These are phyloP conservation scores for Boletellus emodensis DNA, from an alignment of 768 basidiomycete species.

Conservation along the genomic window DNA sequence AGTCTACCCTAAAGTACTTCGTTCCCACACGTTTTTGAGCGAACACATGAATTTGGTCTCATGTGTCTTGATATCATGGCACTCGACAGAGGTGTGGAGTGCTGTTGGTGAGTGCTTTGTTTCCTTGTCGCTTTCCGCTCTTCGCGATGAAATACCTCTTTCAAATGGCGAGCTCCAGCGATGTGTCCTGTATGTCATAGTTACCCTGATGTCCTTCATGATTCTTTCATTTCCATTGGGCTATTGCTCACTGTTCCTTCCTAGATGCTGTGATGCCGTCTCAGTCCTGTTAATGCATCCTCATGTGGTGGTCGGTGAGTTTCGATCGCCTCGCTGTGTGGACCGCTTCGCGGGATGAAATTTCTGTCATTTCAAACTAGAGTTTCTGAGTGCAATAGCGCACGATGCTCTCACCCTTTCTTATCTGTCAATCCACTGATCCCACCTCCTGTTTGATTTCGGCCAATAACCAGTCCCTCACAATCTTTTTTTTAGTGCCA, in stretches of 20 bases:
- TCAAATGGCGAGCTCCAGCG: conserved; percentile 47
- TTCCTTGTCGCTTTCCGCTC: background rate
- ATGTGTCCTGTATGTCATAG: conserved; percentile 78
- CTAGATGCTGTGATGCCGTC: background rate
- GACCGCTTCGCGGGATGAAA: conserved; percentile 46
- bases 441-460: conserved; percentile 1
- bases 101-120: conserved; percentile 6
- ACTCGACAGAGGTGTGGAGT: background rate
- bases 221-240: background rate
- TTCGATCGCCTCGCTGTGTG: background rate
- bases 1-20: background rate
- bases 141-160: conserved; percentile 51
- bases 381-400: conserved; percentile 75
- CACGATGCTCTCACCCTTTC: conserved; percentile 60
- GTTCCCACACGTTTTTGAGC: background rate
- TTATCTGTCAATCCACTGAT: conserved; percentile 67
- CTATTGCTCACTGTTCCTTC: conserved; percentile 6
- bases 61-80: background rate
- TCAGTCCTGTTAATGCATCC: background rate
- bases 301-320: conserved; percentile 4
- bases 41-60: too few species aligned
- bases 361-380: conserved; percentile 76
- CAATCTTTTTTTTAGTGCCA: background rate
- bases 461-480: background rate
- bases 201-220: conserved; percentile 74